phyloP scores from a whole-genome alignment of 257 asterid species.

The Oldenlandia corymbosa region DNA sequence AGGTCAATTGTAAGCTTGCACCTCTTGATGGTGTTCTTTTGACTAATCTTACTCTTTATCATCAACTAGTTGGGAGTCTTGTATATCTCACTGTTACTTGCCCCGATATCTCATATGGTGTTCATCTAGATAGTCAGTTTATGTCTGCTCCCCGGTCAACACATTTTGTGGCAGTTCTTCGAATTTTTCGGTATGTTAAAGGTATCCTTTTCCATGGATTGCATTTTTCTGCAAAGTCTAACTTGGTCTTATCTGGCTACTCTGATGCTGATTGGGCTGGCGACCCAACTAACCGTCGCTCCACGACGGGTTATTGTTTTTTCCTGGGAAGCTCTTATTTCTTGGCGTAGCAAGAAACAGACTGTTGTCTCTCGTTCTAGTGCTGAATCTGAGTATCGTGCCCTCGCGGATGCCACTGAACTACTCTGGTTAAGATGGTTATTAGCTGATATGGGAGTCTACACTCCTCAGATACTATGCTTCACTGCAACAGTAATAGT shows the following conservation, averaged over 20 bases:
- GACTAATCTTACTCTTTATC: not conserved
- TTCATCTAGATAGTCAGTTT: not conserved
- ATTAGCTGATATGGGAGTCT: not conserved
- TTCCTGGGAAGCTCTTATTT: no score
- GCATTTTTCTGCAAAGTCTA: not conserved
- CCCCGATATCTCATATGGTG: not conserved
- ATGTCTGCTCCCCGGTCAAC: not conserved
- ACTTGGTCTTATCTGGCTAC: not conserved
- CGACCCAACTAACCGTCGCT: not conserved
- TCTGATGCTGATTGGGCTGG: constrained; percentile 14
- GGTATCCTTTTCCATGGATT: not conserved
- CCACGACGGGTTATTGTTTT: not conserved
- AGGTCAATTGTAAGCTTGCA: not conserved
- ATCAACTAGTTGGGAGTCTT: not conserved
- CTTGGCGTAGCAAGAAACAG: not conserved
- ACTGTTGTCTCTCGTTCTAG: not conserved
- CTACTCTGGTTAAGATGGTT: not conserved
- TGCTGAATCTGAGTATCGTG: not conserved
- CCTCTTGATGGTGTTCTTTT: not conserved
- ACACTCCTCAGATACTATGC: not conserved
- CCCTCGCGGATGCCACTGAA: not conserved
- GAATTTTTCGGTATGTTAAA: not conserved
- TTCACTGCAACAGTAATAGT: not conserved
- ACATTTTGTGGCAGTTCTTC: not conserved
- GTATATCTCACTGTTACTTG: not conserved